Conservation (phyloP, 306 rosid genomes). For the Glycine soja region DNA sequence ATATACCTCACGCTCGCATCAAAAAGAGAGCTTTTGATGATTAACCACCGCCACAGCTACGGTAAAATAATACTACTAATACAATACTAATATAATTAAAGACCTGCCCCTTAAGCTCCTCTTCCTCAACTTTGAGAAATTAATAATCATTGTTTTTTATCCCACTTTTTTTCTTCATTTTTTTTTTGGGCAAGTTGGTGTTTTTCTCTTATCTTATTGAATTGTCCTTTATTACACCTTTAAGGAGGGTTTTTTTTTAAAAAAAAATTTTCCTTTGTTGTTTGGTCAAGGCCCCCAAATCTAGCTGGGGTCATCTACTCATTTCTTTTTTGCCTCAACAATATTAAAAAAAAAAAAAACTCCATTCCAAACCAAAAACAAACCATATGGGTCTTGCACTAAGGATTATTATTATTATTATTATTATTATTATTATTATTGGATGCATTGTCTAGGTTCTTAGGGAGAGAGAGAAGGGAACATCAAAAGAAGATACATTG, state of each 20-base stretch:
- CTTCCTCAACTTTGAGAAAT: conserved; percentile 46
- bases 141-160: conserved; percentile 44
- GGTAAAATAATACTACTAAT: conserved; percentile 39
- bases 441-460: conserved; percentile 51
- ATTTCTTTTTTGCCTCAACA: conserved; percentile 27
- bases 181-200: conserved; percentile 8
- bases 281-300: conserved; percentile 72
- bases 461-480: conserved; percentile 26
- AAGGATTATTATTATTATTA: conserved; percentile 44
- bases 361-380: conserved; percentile 35
- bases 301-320: conserved; percentile 57
- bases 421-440: background rate
- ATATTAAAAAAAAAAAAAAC: background rate
- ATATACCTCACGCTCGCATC: conserved; percentile 86
- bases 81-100: conserved; percentile 28
- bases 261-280: conserved; percentile 26
- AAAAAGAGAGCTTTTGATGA: conserved; percentile 92
- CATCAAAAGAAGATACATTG: conserved; percentile 50
- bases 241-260: conserved; percentile 41
- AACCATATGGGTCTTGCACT: conserved; percentile 52
- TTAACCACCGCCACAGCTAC: conserved; percentile 92
- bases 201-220: conserved; percentile 60
- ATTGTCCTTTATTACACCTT: conserved; percentile 66
- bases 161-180: background rate
- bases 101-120: conserved; percentile 46